Evolutionary conservation across 2,329 filamentous ascomycete genomes (phyloP).

Genomic region (Penicillium sp.): DNA sequence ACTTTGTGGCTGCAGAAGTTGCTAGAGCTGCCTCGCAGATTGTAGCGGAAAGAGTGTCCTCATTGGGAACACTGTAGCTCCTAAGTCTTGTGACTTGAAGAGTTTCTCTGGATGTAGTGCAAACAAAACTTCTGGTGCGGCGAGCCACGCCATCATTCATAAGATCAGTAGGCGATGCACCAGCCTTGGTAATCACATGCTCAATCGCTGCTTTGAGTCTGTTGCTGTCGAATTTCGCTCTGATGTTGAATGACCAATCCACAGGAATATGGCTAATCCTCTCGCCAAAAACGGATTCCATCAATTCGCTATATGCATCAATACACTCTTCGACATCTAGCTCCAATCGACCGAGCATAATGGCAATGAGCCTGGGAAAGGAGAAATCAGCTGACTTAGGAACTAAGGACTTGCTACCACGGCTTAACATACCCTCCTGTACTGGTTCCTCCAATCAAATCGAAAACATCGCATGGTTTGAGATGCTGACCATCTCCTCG

Average conservation of each 20-base stretch:
- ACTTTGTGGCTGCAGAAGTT: slow-evolving; percentile 51
- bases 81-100: slow-evolving; percentile 10
- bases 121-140: slow-evolving; percentile 10
- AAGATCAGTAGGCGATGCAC: not conserved
- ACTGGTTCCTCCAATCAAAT: slow-evolving; percentile 22
- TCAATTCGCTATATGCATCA: slow-evolving; percentile 27
- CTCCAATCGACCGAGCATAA: slow-evolving; percentile 39
- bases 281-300: slow-evolving; percentile 27
- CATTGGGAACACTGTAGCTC: slow-evolving; percentile 8
- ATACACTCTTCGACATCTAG: slow-evolving; percentile 38
- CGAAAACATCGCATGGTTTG: slow-evolving; percentile 21
- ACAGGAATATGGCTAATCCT: slow-evolving; percentile 8
- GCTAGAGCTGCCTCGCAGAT: slow-evolving; percentile 56
- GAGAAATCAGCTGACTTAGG: not conserved
- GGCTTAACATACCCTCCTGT: slow-evolving; percentile 25
- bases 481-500: slow-evolving; percentile 15
- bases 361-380: slow-evolving; percentile 32
- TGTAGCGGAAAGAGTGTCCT: slow-evolving; percentile 9
- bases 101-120: slow-evolving; percentile 16
- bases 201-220: slow-evolving; percentile 11
- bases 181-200: slow-evolving; percentile 8
- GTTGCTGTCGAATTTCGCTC: slow-evolving; percentile 12
- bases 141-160: slow-evolving; percentile 10
- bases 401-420: not conserved
- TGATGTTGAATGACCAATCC: slow-evolving; percentile 10